These are phyloP conservation scores for Venturia oleaginea DNA, from an alignment of 2,329 filamentous ascomycete genomes.

Conservation along the genomic window DNA sequence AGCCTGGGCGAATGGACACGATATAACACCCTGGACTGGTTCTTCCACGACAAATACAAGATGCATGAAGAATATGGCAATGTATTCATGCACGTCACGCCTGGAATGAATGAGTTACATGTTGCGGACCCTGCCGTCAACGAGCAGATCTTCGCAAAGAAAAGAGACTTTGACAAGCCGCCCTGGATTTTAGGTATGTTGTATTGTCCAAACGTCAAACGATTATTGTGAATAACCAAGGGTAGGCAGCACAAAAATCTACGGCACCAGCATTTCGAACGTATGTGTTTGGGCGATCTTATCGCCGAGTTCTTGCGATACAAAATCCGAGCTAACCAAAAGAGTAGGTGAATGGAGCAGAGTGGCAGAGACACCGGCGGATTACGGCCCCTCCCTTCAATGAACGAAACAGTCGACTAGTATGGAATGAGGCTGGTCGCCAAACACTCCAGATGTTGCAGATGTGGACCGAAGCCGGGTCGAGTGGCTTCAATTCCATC, in stretches of 20 bases:
- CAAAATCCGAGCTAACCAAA: too few species aligned
- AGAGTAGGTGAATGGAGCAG: constrained; percentile 16
- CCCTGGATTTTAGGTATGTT: too few species aligned
- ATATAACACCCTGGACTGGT: background rate
- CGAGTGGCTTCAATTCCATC: too few species aligned
- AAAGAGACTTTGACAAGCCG: background rate
- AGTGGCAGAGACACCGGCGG: constrained; percentile 37
- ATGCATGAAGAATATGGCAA: background rate
- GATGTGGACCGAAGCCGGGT: too few species aligned
- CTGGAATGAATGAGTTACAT: background rate
- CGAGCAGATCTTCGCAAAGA: background rate
- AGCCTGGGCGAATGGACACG: background rate
- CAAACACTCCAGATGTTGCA: constrained; percentile 27
- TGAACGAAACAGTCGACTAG: constrained; percentile 32
- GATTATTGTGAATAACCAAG: background rate
- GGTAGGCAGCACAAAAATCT: background rate
- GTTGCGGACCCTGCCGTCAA: background rate
- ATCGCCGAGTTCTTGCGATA: too few species aligned
- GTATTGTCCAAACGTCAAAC: too few species aligned
- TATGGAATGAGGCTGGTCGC: constrained; percentile 29
- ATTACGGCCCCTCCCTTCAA: constrained; percentile 36
- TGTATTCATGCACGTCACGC: background rate
- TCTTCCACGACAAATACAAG: background rate
- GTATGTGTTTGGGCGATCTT: too few species aligned
- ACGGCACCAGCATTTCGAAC: too few species aligned